Percentiles rank a stretch among this genome's conserved stretches.
Conservation (phyloP, 225 moss, liverwort and hornwort species). For the Sphagnum tenellum region DNA sequence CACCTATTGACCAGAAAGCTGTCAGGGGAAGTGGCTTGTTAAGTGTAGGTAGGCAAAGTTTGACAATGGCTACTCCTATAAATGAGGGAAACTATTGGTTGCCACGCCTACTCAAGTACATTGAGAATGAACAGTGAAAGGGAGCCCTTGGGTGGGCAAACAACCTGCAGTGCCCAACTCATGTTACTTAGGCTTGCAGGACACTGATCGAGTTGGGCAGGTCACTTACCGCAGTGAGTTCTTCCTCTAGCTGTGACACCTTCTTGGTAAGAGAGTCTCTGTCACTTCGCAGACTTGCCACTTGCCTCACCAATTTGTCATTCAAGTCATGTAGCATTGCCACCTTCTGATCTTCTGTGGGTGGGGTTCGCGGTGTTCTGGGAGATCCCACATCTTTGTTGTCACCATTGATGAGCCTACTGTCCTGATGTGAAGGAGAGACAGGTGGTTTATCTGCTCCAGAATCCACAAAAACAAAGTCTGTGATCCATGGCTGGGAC, state of each 20-base stretch:
- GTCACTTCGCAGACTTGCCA: constrained; percentile 19
- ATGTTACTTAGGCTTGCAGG: too few species aligned
- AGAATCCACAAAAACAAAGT: not conserved
- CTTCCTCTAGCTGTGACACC: constrained; percentile 25
- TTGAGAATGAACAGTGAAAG: too few species aligned
- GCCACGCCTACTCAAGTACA: too few species aligned
- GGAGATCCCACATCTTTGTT: constrained; percentile 12
- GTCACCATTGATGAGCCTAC: not conserved
- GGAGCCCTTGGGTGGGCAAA: too few species aligned
- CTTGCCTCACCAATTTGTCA: constrained; percentile 32
- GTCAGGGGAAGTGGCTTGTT: too few species aligned
- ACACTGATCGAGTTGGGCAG: too few species aligned
- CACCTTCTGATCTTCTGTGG: constrained; percentile 14
- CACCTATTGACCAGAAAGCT: too few species aligned
- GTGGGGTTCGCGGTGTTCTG: constrained; percentile 2
- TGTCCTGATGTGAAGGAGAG: not conserved
- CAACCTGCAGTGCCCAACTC: too few species aligned
- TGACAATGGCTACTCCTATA: too few species aligned
- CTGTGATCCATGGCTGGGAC: not conserved
- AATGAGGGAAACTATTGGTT: too few species aligned
- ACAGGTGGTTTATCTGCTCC: constrained; percentile 21
- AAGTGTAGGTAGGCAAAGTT: too few species aligned
- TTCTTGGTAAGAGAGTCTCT: constrained; percentile 25
- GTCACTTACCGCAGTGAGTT: constrained; percentile 22
- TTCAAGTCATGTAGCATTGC: constrained; percentile 30